Evolutionary conservation across 495 filamentous ascomycete species (phyloP), one percentile per base, ranked within the genome.

Genomic region (Ascodesmis nigricans): DNA sequence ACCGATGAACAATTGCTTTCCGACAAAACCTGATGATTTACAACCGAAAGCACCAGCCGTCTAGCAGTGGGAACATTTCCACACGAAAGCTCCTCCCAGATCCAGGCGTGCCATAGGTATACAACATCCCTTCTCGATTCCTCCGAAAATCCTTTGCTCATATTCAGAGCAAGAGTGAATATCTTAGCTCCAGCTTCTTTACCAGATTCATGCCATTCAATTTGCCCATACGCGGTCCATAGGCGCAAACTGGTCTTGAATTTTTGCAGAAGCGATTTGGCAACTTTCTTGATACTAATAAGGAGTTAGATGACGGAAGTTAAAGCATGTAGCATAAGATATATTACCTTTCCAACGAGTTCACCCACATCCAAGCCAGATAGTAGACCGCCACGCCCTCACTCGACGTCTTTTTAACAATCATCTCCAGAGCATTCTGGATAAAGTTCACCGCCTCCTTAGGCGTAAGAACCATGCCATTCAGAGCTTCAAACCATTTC

Each of bases 161-260:
- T 69, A 3, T 58, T 55, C 10, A 80, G 53, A 11, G 78, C 66
- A 0, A 71, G 72, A 7, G 61, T 50, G 47, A 80, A 67, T n/a
- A 87, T 66, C 27, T 66, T 64, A 14, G 64, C 52, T 17, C 77
- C 69, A 32, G 63, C 53, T 4, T 62, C 57, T 0, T 46, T 34
- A 31, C 71, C 69, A 0, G 58, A 61, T 31, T 61, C 64, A 19
- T 61, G 60, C 44, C 59, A 66, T 50, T 91, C 75, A 24, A 80
- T 65, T 16, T 81, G 56, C 2, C 74, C 75, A 41, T 81, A 84
- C 0, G 69, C 69, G 44, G 81, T 76, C 53, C 84, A 92, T 3
- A 92, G 56, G 20, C 62, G 55, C 5, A 78, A 50, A 46, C 65
- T 76, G 0, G 70, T 62, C 1, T 68, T 58, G 39, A 69, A 63